A percentile compares a stretch with the other conserved stretches of the same genome.
These are phyloP conservation scores for Kodamaea nitidulidarum DNA, from an alignment of 805 yeast species.

Conservation along the genomic window DNA sequence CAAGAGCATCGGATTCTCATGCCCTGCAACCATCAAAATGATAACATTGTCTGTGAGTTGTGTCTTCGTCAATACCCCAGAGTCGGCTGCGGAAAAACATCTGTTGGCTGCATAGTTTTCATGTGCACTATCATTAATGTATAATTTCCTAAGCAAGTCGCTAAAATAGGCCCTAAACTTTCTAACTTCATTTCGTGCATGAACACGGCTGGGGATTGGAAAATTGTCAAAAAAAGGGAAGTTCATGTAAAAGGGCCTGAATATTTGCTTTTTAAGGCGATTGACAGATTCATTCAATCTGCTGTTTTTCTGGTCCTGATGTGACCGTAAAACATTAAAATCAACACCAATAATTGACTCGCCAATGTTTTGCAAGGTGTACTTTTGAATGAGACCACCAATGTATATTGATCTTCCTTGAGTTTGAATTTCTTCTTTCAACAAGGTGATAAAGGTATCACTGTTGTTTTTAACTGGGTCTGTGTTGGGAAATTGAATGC, in stretches of 20 bases:
- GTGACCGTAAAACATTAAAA: constrained; percentile 34
- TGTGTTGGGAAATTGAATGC: constrained; percentile 47
- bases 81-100: constrained; percentile 36
- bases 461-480: constrained; percentile 39
- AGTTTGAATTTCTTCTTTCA: constrained; percentile 15
- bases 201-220: constrained; percentile 45
- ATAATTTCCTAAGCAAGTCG: constrained; percentile 25
- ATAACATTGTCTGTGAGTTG: constrained; percentile 53
- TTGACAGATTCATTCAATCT: constrained; percentile 39
- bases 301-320: constrained; percentile 11
- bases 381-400: constrained; percentile 43
- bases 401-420: constrained; percentile 18
- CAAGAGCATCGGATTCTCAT: constrained; percentile 57
- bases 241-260: constrained; percentile 49
- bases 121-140: constrained; percentile 16
- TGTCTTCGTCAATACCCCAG: constrained; percentile 35
- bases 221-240: constrained; percentile 52
- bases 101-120: constrained; percentile 36
- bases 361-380: constrained; percentile 47
- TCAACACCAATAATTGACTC: constrained; percentile 49
- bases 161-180: constrained; percentile 37
- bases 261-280: constrained; percentile 48
- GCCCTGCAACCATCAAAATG: constrained; percentile 57
- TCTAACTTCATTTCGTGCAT: constrained; percentile 41
- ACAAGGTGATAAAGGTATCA: constrained; percentile 24